Conservation (phyloP, 257 asterid species). For the Lavandula angustifolia region DNA sequence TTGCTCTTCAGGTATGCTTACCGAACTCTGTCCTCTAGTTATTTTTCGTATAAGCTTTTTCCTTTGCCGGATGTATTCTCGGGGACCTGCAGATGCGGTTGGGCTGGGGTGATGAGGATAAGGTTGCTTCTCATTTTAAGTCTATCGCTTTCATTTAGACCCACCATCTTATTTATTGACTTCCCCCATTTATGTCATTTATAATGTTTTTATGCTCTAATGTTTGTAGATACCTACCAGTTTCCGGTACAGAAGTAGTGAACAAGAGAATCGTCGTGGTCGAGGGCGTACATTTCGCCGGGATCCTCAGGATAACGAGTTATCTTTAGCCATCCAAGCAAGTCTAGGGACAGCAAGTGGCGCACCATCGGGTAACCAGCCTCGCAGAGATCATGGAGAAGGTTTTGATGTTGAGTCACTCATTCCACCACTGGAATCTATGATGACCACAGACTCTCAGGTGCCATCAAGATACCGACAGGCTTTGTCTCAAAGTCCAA, state of each 20-base stretch:
- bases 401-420: constrained; percentile 52
- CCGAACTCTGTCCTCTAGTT: constrained; percentile 28
- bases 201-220: constrained; percentile 23
- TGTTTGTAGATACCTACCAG: constrained; percentile 80
- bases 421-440: constrained; percentile 58
- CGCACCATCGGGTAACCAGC: constrained; percentile 39
- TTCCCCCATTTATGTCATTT: constrained; percentile 14
- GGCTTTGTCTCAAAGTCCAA: constrained; percentile 63
- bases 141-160: background rate
- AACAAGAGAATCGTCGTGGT: constrained; percentile 74
- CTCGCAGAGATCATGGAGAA: constrained; percentile 43
- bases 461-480: constrained; percentile 71
- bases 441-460: constrained; percentile 50
- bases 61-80: background rate
- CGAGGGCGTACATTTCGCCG: constrained; percentile 73
- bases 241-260: constrained; percentile 73
- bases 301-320: constrained; percentile 65
- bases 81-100: background rate
- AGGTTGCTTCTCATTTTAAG: constrained; percentile 16
- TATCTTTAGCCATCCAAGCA: constrained; percentile 83
- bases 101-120: background rate
- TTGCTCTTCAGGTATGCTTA: constrained; percentile 88
- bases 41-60: constrained; percentile 11
- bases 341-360: constrained; percentile 61
- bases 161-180: constrained; percentile 5